Conservation (phyloP, 768 basidiomycete species). For the Chalciporus piperatus region DNA sequence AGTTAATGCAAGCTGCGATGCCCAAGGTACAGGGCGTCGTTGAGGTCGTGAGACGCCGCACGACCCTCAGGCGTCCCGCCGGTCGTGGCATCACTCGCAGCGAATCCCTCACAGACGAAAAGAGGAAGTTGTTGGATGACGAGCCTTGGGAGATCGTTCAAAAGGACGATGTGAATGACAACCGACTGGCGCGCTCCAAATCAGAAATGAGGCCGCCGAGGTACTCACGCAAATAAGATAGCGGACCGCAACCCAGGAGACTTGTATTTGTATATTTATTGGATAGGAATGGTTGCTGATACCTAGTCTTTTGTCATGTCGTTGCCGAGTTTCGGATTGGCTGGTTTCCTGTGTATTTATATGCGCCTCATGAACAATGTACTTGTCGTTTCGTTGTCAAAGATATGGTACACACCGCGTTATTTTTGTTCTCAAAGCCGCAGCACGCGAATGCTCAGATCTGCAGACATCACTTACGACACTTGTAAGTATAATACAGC, state of each 20-base stretch:
- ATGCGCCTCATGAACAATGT: not conserved
- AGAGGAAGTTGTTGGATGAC: conserved; percentile 18
- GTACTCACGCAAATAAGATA: conserved; percentile 14
- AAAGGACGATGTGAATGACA: conserved; percentile 5
- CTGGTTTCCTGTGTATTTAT: not conserved
- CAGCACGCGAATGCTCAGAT: no score
- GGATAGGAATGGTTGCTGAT: not conserved
- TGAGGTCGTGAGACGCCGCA: conserved; percentile 22
- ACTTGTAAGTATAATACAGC: no score
- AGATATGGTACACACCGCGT: no score
- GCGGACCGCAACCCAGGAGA: not conserved
- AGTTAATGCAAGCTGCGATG: conserved; percentile 32
- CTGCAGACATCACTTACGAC: not conserved
- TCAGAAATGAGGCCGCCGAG: conserved; percentile 25
- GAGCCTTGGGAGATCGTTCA: conserved; percentile 14
- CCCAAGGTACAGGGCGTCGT: conserved; percentile 42
- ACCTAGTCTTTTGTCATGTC: not conserved
- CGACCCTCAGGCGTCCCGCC: conserved; percentile 9
- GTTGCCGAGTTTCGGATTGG: not conserved
- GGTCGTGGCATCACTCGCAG: conserved; percentile 8
- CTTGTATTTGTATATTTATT: not conserved
- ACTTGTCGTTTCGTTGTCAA: no score
- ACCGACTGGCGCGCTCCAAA: conserved; percentile 21
- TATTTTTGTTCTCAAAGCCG: no score
- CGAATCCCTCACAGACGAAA: conserved; percentile 17